Base-by-base conservation (phyloP, 1,284 basidiomycete species). In the Cryptococcus floricola region DNA sequence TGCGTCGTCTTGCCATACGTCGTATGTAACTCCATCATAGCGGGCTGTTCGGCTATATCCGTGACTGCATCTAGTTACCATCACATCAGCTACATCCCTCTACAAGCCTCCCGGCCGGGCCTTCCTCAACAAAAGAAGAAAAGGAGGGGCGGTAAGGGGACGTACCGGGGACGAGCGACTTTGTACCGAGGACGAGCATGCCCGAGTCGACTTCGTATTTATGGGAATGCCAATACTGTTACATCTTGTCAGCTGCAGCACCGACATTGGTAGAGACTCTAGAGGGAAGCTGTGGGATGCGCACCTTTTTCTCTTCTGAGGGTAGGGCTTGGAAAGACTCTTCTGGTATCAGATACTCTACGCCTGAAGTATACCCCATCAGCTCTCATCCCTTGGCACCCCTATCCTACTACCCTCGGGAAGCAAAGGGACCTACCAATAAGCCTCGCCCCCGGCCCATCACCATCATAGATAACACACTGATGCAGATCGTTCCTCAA, bases 1-100 rank as follows among this genome's bases (percentile, higher is more conserved):
- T 81, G 80, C 25, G 81, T 79, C 1, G 79, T 80, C 74, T 83
- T 83, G 49, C 81, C 82, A 58, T 82, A 83, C 1, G 80, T 81
- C 52, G 75, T 73, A 56, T 83, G 80, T 3, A 82, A 68, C 55
- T 81, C 77, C 4, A 78, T 69, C 80, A 83, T 82, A 0, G 77
- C 76, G 0, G 77, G 77, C 54, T 80, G 73, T 59, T 83, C 80
- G 0, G 79, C 77, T 6, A 67, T 34, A 54, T 81, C 79, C 4
- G 74, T 57, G 47, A 60, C 53, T 10, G 55, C 59, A 42, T 60
- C 59, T 60, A 43, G 38, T 10, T n/a, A 39, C 23, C 23, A 23
- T 23, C 3, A 23, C 23, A 23, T 23, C 23, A 23, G 23, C 23
- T 23, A 23, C 3, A 23, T 23, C 23, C 2, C 23, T 23, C 23